Conservation (phyloP, 129 eudicot genomes). For the Apium graveolens region DNA sequence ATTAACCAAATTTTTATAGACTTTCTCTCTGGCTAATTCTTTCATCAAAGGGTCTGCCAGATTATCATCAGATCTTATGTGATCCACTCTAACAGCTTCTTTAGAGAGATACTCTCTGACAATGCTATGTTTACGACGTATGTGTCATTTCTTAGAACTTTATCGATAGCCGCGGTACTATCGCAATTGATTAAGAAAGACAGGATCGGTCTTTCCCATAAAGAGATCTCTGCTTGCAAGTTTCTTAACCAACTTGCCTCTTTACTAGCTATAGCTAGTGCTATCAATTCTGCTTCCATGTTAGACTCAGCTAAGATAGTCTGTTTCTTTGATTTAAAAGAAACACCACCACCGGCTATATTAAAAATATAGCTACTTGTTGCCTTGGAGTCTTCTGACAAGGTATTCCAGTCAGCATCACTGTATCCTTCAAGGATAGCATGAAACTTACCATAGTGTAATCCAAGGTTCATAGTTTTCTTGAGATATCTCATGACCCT, state of each 20-base stretch:
- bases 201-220: constrained; percentile 2
- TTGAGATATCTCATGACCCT: background rate
- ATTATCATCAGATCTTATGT: too few relatives aligned
- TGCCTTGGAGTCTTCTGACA: background rate
- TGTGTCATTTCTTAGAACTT: background rate
- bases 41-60: too few relatives aligned
- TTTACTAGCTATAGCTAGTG: background rate
- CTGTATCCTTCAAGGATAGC: background rate
- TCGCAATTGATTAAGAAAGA: background rate
- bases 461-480: constrained; percentile 1
- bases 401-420: constrained; percentile 9
- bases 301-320: background rate
- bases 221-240: background rate
- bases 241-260: background rate
- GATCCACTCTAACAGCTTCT: too few relatives aligned
- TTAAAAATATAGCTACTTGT: background rate
- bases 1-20: too few relatives aligned
- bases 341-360: too few relatives aligned
- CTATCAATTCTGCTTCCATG: background rate
- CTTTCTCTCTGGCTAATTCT: too few relatives aligned
- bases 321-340: too few relatives aligned
- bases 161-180: background rate
- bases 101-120: too few relatives aligned
- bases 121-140: too few relatives aligned
- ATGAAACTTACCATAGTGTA: background rate